phyloP scores from a whole-genome alignment of 2,329 filamentous ascomycete genomes.

The Beauveria brongniartii region DNA sequence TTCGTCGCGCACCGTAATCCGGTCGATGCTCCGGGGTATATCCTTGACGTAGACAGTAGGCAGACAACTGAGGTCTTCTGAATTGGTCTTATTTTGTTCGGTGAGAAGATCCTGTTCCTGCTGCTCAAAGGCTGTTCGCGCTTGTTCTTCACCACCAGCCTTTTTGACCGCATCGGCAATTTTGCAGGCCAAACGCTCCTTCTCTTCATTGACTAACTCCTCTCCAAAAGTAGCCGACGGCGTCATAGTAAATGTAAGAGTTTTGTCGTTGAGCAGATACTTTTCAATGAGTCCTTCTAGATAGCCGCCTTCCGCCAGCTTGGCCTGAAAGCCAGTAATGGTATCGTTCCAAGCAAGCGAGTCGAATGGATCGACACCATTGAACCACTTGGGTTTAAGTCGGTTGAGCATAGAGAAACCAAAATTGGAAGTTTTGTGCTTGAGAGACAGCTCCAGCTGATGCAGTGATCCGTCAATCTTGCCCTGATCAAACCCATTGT shows the following conservation, averaged over 20 bases:
- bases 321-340: conserved; percentile 70
- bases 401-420: conserved; percentile 86
- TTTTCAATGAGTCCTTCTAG: conserved; percentile 80
- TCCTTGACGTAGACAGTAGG: conserved; percentile 84
- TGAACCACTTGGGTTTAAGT: conserved; percentile 89
- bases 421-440: conserved; percentile 95
- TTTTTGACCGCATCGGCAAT: conserved; percentile 61
- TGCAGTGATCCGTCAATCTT: conserved; percentile 94
- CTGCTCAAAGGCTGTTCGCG: conserved; percentile 62
- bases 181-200: conserved; percentile 62
- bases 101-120: conserved; percentile 72
- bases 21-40: conserved; percentile 71
- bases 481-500: conserved; percentile 74
- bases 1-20: conserved; percentile 53
- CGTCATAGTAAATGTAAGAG: conserved; percentile 88
- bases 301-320: conserved; percentile 68
- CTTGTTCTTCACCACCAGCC: conserved; percentile 63
- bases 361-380: conserved; percentile 86
- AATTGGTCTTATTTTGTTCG: conserved; percentile 77
- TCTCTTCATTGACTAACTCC: conserved; percentile 70
- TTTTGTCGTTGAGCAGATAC: conserved; percentile 81
- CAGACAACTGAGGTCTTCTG: conserved; percentile 77
- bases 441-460: conserved; percentile 84
- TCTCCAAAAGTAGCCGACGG: conserved; percentile 69
- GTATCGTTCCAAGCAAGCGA: conserved; percentile 88